phyloP scores from a whole-genome alignment of 2,329 filamentous ascomycete species.

The Cytospora schulzeri region DNA sequence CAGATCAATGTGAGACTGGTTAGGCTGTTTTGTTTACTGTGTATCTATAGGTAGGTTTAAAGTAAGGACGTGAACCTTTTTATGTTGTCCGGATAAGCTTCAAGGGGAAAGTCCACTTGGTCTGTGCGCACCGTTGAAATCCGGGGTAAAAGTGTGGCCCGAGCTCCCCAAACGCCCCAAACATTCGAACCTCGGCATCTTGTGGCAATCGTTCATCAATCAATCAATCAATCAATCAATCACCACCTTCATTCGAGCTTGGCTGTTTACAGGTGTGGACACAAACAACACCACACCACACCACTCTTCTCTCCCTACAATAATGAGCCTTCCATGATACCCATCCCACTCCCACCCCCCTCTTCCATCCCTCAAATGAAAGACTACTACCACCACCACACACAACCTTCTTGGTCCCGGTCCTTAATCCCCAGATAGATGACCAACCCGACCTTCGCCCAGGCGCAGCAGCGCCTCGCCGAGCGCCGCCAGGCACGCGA shows the following conservation, averaged over 20 bases:
- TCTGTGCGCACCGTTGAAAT: not conserved
- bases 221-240: too few relatives aligned
- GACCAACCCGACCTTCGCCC: conserved; percentile 72
- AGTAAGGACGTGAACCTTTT: too few relatives aligned
- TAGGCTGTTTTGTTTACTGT: too few relatives aligned
- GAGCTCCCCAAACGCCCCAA: not conserved
- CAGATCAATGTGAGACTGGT: too few relatives aligned
- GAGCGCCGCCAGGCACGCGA: conserved; percentile 79
- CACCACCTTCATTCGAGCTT: not conserved
- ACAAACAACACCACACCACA: not conserved
- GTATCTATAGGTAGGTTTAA: too few relatives aligned
- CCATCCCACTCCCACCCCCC: not conserved
- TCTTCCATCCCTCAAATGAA: not conserved
- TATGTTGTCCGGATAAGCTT: not conserved
- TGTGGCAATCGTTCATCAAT: too few relatives aligned
- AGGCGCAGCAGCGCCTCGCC: conserved; percentile 84
- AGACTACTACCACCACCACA: not conserved
- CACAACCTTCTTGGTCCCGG: conserved; percentile 29
- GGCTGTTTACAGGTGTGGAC: too few relatives aligned
- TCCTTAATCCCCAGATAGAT: conserved; percentile 43
- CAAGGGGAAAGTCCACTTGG: not conserved
- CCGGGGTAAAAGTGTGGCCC: not conserved
- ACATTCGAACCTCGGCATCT: not conserved
- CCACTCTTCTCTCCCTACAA: not conserved
- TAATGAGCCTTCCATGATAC: not conserved